Base-by-base conservation (phyloP, 1,284 basidiomycete genomes). In the Hemileia vastatrix region DNA sequence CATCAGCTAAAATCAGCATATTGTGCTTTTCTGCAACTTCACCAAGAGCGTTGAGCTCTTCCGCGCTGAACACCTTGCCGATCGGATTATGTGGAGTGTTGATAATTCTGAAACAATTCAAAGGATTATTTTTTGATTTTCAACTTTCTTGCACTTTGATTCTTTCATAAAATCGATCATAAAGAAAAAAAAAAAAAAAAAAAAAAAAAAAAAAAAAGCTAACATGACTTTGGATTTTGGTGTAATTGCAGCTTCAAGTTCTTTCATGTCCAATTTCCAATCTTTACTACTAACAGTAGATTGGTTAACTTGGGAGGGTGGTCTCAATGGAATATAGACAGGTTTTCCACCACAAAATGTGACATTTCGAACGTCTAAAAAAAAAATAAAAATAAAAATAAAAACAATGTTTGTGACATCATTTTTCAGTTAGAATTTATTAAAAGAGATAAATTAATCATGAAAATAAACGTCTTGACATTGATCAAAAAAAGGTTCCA, bases 21-120 rank as follows among this genome's bases (percentile, higher is more conserved):
- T 99, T 92, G 77, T 88, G 86, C 78, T 97, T 89, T 72, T 92
- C 85, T 1, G 91, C 91, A 18, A 98, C 77, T 53, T 81, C 81
- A 36, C 93, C 91, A 63, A 98, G 89, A 61, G 82, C 79, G 67
- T 87, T 84, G 4, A 98, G 81, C 77, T 98, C 95, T 53, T 81
- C 74, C 59, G 82, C 81, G 3, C 85, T 87, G 76, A 95, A 98
- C 8, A 98, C 92, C 77, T 98, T 97, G 63, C 92, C 91, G 19
- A 94, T 83, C 31, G 91, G 91, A 77, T 98, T 98, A 78, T 95
- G 91, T 1, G 93, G 93, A 0, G 92, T 94, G 77, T 95, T 96
- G 71, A 91, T 81, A 70, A 91, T 90, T 71, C 62, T 76, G 74
- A 61, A 74, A 32, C 6, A n/a, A n/a, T n/a, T n/a, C n/a, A n/a